Evolutionary conservation across 495 filamentous ascomycete species (phyloP).

Genomic region (Penicillium herquei): DNA sequence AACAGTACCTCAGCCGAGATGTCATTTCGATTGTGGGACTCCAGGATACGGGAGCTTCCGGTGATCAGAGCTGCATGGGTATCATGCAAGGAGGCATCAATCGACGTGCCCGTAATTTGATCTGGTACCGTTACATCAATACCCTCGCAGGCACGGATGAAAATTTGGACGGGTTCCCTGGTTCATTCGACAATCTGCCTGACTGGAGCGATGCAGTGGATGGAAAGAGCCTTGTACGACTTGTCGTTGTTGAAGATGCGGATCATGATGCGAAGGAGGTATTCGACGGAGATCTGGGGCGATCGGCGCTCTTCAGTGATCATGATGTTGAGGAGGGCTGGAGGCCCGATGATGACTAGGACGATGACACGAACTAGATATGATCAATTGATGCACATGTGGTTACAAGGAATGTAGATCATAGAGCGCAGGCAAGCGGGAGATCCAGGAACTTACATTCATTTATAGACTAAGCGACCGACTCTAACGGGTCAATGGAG

Average conservation of each 20-base stretch:
- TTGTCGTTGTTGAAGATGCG: conserved; percentile 13
- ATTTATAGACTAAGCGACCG: no score
- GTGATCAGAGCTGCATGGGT: conserved; percentile 18
- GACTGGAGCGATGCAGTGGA: conserved; percentile 17
- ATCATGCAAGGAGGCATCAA: conserved; percentile 13
- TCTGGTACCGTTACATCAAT: conserved; percentile 19
- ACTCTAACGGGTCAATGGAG: no score
- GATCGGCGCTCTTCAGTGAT: conserved; percentile 12
- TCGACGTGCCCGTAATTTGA: conserved; percentile 15
- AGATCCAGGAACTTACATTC: no score
- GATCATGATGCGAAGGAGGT: conserved; percentile 15
- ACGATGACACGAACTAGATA: conserved; percentile 8
- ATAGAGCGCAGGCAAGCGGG: not conserved
- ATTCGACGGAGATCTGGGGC: conserved; percentile 12
- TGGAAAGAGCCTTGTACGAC: conserved; percentile 15
- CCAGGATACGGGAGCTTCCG: conserved; percentile 10
- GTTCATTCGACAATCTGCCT: conserved; percentile 11
- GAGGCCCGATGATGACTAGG: conserved; percentile 5
- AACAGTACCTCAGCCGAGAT: conserved; percentile 15
- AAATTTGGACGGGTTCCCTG: conserved; percentile 15
- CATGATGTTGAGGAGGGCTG: conserved; percentile 10
- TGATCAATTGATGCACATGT: not conserved
- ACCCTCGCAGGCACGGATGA: conserved; percentile 16
- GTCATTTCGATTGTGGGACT: conserved; percentile 15
- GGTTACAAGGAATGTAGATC: not conserved